These are phyloP conservation scores for Cadophora sp. DNA, from an alignment of 2,329 filamentous ascomycete genomes.

Conservation along the genomic window DNA sequence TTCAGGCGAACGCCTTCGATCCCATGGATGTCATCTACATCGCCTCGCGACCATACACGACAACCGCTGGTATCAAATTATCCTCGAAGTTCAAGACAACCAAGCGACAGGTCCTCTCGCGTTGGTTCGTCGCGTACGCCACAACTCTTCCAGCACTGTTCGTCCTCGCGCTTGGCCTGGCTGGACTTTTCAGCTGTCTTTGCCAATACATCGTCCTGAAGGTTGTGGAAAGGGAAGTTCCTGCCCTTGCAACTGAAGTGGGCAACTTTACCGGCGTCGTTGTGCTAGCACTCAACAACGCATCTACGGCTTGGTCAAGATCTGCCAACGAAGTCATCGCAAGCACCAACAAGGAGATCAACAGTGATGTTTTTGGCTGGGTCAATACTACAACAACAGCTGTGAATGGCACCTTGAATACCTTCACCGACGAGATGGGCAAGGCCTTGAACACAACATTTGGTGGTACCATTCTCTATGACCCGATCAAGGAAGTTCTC, in stretches of 20 bases:
- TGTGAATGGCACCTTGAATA: slow-evolving; percentile 84
- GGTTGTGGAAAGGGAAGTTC: slow-evolving; percentile 68
- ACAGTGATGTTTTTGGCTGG: slow-evolving; percentile 84
- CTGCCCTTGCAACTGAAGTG: slow-evolving; percentile 68
- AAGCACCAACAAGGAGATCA: slow-evolving; percentile 73
- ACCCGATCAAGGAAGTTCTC: slow-evolving; percentile 79
- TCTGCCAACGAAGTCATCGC: slow-evolving; percentile 67
- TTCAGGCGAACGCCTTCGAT: slow-evolving; percentile 73
- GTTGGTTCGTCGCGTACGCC: slow-evolving; percentile 72
- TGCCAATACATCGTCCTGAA: slow-evolving; percentile 72
- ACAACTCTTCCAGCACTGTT: slow-evolving; percentile 74
- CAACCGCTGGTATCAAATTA: slow-evolving; percentile 73
- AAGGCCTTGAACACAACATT: slow-evolving; percentile 78
- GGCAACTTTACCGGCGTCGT: slow-evolving; percentile 71
- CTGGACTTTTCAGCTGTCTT: slow-evolving; percentile 70
- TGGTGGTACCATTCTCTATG: slow-evolving; percentile 79
- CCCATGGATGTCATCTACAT: slow-evolving; percentile 90
- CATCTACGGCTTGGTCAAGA: slow-evolving; percentile 68
- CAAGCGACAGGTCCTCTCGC: slow-evolving; percentile 67
- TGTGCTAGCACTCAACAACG: slow-evolving; percentile 65
- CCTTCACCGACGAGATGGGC: slow-evolving; percentile 80
- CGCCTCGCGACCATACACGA: slow-evolving; percentile 79
- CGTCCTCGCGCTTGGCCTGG: slow-evolving; percentile 69
- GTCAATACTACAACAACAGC: slow-evolving; percentile 83
- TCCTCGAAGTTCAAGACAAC: slow-evolving; percentile 68